Base-by-base conservation (phyloP, 169 alveolate species). In the Theileria equi region DNA sequence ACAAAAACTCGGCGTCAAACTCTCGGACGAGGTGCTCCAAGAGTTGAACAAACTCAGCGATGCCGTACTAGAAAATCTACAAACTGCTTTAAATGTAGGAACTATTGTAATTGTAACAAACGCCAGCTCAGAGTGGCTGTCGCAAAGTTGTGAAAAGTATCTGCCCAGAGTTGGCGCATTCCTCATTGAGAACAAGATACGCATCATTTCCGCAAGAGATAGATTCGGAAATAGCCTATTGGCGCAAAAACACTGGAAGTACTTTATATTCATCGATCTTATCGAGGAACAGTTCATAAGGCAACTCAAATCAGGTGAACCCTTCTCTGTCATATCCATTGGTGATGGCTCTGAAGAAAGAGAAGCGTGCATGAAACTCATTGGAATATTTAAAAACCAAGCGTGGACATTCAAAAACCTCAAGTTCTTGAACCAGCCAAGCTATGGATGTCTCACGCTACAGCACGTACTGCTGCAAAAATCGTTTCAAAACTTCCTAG, bases 281-380 rank as follows among this genome's bases (percentile, higher is more conserved):
- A 82, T 90, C 26, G 81, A 71, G 68, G 90, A 90, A 62, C 60
- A 62, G 10, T 82, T 90, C 77, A 72, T 82, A 25, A 82, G 82
- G 25, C 89, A 82, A 50, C 61, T 80, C 40, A 66, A 62, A 38
- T 63, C 70, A 34, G 88, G 84, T 2, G 67, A 74, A 21, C 80
- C 87, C 21, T 89, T 92, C 66, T 78, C 85, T 26, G 82, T 90
- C n/a, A 59, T 82, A 17, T 90, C 95, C 35, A 90, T 90, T 36
- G 95, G 95, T 21, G 95, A 90, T 57, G 95, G 95, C 6, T 74
- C 85, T 34, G 94, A 89, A 40, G 95, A 90, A 70, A 79, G 95
- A n/a, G 91, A 89, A 48, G 95, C 95, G 2, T 90, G 95, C 44
- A 63, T 90, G 81, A 82, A 86, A 40, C 62, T 90, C 47, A 89